Evolutionary conservation across 371 early-diverging fungal species (phyloP).

Genomic region (Fennellomyces sp.): DNA sequence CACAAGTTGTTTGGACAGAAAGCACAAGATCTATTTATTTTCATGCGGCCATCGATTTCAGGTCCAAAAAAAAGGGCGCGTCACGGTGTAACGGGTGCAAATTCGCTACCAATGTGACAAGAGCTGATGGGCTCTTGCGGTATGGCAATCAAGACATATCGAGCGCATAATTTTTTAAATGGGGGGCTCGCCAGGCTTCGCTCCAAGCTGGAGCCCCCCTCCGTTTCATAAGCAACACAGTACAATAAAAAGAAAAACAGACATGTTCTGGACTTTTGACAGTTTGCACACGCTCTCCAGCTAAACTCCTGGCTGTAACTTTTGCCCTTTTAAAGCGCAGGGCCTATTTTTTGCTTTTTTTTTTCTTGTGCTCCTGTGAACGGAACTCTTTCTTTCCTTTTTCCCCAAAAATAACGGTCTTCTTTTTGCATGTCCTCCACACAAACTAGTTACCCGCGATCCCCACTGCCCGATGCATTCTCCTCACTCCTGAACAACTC

Average conservation of each 20-base stretch:
- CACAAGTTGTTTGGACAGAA: neutral
- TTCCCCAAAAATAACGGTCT: no score
- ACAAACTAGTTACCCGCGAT: slow-evolving; percentile 13
- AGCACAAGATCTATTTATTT: neutral
- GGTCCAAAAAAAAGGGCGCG: slow-evolving; percentile 54
- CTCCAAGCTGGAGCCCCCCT: slow-evolving; percentile 47
- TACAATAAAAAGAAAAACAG: neutral
- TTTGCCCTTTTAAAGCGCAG: no score
- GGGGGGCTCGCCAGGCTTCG: slow-evolving; percentile 47
- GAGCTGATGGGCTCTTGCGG: slow-evolving; percentile 50
- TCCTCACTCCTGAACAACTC: slow-evolving; percentile 11
- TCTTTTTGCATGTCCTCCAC: slow-evolving; percentile 16
- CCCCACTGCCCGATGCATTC: slow-evolving; percentile 17
- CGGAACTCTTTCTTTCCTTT: neutral
- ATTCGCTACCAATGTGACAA: slow-evolving; percentile 30
- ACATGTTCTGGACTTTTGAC: neutral
- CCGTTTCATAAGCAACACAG: neutral
- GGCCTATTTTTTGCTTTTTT: slow-evolving; percentile 4
- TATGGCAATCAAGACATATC: slow-evolving; percentile 65
- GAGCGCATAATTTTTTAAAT: slow-evolving; percentile 58
- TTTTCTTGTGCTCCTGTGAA: neutral
- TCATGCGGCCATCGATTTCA: no score
- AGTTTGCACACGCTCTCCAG: no score
- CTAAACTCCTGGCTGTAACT: neutral
- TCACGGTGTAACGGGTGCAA: slow-evolving; percentile 21